These are phyloP conservation scores for Trichoderma polysporum DNA, from an alignment of 2,329 filamentous ascomycete genomes.

Conservation along the genomic window DNA sequence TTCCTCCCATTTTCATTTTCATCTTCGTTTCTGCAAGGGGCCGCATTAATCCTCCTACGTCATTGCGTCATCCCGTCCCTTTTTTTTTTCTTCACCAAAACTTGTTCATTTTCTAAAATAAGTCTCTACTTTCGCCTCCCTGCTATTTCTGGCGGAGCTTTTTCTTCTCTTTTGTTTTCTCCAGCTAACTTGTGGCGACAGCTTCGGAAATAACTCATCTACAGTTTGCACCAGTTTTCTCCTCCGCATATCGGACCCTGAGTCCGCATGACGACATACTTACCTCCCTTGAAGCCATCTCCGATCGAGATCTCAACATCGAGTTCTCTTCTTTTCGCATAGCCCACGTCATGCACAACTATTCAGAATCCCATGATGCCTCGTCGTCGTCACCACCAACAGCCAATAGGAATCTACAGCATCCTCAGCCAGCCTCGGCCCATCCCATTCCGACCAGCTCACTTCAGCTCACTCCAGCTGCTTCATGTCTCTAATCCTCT, in stretches of 20 bases:
- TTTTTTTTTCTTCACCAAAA: not conserved
- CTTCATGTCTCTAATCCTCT: slow-evolving; percentile 36
- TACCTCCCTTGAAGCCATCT: not conserved
- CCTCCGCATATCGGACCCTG: not conserved
- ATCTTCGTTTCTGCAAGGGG: not conserved
- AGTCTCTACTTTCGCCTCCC: not conserved
- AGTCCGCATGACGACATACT: not conserved
- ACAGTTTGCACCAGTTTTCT: too few relatives aligned
- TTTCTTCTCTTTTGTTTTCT: not conserved
- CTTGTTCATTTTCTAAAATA: not conserved
- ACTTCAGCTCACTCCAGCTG: not conserved
- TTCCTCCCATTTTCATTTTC: not conserved
- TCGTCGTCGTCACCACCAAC: too few relatives aligned
- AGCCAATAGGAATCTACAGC: too few relatives aligned
- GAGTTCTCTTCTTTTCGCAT: too few relatives aligned
- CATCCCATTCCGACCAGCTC: not conserved
- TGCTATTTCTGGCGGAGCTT: too few relatives aligned
- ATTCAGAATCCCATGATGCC: too few relatives aligned
- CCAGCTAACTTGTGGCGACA: not conserved
- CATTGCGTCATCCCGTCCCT: not conserved
- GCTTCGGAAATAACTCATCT: too few relatives aligned
- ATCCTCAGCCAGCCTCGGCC: not conserved
- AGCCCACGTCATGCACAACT: too few relatives aligned
- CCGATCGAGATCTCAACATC: not conserved
- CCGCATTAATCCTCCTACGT: not conserved